Conservation (phyloP, 2,329 filamentous ascomycete genomes). For the Phialemonium atrogriseum region DNA sequence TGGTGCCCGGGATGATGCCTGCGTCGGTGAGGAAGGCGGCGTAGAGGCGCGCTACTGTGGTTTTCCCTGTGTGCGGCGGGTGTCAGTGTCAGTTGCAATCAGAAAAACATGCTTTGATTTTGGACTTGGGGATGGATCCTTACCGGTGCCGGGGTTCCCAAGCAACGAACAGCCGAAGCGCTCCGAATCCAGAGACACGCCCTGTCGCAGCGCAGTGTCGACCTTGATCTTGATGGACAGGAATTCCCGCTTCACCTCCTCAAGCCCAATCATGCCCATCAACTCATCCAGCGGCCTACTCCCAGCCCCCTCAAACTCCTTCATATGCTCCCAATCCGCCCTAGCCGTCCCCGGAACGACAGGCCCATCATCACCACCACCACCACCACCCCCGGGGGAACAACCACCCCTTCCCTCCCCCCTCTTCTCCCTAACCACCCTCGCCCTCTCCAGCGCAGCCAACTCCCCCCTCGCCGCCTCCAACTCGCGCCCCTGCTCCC, state of each 20-base stretch:
- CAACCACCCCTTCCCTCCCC: no score
- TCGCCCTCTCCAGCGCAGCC: conserved; percentile 24
- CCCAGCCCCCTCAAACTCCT: conserved; percentile 37
- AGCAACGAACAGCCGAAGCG: conserved; percentile 55
- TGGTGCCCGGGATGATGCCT: conserved; percentile 50
- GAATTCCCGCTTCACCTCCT: conserved; percentile 58
- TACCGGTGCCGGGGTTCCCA: conserved; percentile 69
- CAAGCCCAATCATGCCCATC: conserved; percentile 65
- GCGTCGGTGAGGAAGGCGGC: conserved; percentile 55
- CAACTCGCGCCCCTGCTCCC: conserved; percentile 33
- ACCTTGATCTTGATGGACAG: conserved; percentile 55
- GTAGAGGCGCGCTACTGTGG: conserved; percentile 65
- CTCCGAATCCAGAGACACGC: conserved; percentile 43
- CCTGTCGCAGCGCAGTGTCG: conserved; percentile 51
- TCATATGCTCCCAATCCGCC: conserved; percentile 55
- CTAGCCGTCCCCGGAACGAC: conserved; percentile 24
- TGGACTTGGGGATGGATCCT: conserved; percentile 7
- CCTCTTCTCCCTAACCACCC: conserved; percentile 11
- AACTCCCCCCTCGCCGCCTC: conserved; percentile 39
- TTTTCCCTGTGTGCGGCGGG: conserved; percentile 52
- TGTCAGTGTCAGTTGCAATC: background rate
- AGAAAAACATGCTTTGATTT: background rate
- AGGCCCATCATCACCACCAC: no score
- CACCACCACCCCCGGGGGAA: no score
- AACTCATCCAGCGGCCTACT: conserved; percentile 52